Base-by-base conservation (phyloP, 192 early-diverging fungal species). In the Coemansia sp. region DNA sequence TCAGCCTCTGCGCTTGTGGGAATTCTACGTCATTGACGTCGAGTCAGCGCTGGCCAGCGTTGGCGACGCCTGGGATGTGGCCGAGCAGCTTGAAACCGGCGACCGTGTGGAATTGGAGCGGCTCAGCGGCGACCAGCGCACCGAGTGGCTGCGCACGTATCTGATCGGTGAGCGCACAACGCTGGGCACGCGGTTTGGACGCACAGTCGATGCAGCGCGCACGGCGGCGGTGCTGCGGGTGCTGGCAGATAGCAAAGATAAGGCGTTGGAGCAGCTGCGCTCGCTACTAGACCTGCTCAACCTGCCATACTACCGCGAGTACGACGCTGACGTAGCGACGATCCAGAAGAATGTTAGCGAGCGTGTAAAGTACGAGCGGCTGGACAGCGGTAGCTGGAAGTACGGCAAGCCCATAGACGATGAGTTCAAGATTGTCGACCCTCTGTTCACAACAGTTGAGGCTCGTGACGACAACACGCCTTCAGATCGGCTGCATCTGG, bases 361-460 rank as follows among this genome's bases (percentile, higher is more conserved):
- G 60, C 82, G 93, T 2, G 84, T 93, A 27, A 79, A 84, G 54
- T 99, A 88, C 58, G 82, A 93, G 48, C 84, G 93, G 8, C 60
- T 99, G 20, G 91, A 86, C 38, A 29, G 10, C 9, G 86, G 94
- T 67, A 93, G 97, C 31, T 95, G 95, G 65, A 76, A 76, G 50
- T 69, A 52, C 20, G 84, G 85, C 62, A 75, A 93, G 19, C 91
- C 89, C 0, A 64, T 80, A 3, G 83, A 94, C 52, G 79, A 81
- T n/a, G 67, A 76, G 50, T 81, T 79, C 46, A 81, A 84, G 42
- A 92, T 94, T n/a, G 58, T 98, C 20, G 86, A 93, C n/a, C 94
- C 95, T 56, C 85, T 85, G n/a, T 98, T 96, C 56, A 97, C 97
- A 31, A 97, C 97, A 0, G 82, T 91, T 5, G 52, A 94, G 39